A percentile compares a stretch with the other conserved stretches of the same genome.
Conservation (phyloP, 208 protist genomes). For the Acanthamoeba culbertsoni region DNA sequence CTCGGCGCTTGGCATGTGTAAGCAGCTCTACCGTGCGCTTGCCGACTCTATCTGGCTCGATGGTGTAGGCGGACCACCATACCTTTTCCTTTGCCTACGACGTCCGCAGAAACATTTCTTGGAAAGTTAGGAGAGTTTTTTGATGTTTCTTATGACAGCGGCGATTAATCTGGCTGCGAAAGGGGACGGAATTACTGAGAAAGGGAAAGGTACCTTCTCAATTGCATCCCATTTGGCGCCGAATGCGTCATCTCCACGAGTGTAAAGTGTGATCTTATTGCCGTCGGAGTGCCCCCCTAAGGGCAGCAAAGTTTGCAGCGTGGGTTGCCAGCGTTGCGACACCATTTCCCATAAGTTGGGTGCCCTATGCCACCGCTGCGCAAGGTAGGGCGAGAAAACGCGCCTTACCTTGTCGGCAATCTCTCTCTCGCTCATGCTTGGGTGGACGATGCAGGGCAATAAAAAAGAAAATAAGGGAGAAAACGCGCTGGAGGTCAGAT, state of each 20-base stretch:
- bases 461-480: no score
- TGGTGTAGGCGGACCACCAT: slow-evolving; percentile 49
- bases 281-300: slow-evolving; percentile 15
- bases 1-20: slow-evolving; percentile 57
- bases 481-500: no score
- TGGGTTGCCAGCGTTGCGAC: slow-evolving; percentile 36
- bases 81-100: slow-evolving; percentile 21
- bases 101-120: neutral
- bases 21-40: slow-evolving; percentile 64
- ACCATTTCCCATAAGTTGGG: neutral
- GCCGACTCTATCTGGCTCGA: slow-evolving; percentile 66
- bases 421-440: slow-evolving; percentile 30
- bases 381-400: slow-evolving; percentile 35
- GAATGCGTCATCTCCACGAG: slow-evolving; percentile 36
- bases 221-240: slow-evolving; percentile 46
- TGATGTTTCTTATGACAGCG: neutral
- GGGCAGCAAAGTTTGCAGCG: slow-evolving; percentile 11
- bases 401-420: neutral
- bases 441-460: neutral
- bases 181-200: neutral
- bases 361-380: neutral
- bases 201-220: neutral
- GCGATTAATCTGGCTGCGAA: neutral
- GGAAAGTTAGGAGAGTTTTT: neutral
- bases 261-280: slow-evolving; percentile 54